Base-by-base conservation (phyloP, 306 rosid genomes). In the Castanea crenata region DNA sequence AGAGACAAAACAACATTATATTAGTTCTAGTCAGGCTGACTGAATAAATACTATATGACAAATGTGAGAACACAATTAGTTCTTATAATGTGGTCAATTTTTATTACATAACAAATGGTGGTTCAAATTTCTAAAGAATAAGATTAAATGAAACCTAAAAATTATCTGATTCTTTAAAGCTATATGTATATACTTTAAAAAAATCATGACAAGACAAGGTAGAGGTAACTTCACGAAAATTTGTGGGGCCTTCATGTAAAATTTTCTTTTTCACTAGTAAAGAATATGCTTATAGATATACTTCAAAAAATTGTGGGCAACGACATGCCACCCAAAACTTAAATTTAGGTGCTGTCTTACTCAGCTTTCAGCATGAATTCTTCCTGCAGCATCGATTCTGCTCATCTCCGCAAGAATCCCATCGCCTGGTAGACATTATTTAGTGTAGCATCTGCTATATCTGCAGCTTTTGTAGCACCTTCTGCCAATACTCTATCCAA, bases 381-480 rank as follows among this genome's bases (percentile, higher is more conserved):
- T 54, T 76, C 75, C 74, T 20, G 52, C 69, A 71, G 86, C 73
- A 72, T 74, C 80, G 44, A 86, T 76, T 76, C 82, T 73, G 87
- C 80, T 65, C 79, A 83, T 89, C 88, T 90, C 75, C 67, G 83
- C 82, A 86, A 89, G 86, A 95, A 93, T 82, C 99, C 98, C 99
- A 95, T 91, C 55, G 99, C 96, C 84, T 93, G 93, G 84, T 91
- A 89, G 70, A 93, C 93, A 79, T 91, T 91, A 77, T 79, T 61
- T 75, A 95, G 90, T 20, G 99, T 91, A 65, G 77, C 74, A 81
- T 91, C 92, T 13, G 97, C 99, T 80, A 95, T 90, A 25, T 76
- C 92, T 79, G 92, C 83, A 77, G 99, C 99, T 84, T 79, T 91
- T 21, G 27, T 73, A 74, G 98, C 97, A 81, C 99, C 99, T 61